These are phyloP conservation scores for Kentomonas sorsogonicus DNA, from an alignment of 208 protist genomes.

Conservation along the genomic window DNA sequence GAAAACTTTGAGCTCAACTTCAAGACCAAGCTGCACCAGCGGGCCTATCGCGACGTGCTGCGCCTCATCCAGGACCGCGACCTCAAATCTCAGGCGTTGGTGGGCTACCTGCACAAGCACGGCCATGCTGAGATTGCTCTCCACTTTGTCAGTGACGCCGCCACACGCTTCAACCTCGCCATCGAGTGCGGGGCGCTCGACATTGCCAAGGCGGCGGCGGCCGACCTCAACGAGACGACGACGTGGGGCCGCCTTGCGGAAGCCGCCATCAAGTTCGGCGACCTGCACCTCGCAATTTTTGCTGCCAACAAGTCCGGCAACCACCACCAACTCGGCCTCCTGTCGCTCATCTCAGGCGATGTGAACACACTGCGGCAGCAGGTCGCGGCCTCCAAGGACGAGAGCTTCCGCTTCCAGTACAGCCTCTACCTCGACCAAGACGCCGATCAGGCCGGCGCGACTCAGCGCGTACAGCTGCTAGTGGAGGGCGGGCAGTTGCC, in stretches of 20 bases:
- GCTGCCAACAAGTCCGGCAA: constrained; percentile 92
- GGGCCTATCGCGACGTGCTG: constrained; percentile 92
- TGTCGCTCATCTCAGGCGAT: constrained; percentile 96
- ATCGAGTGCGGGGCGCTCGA: constrained; percentile 98
- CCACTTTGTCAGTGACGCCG: constrained; percentile 97
- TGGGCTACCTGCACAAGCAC: constrained; percentile 98
- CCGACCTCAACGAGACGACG: constrained; percentile 87
- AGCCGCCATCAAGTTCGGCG: constrained; percentile 92
- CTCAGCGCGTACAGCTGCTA: constrained; percentile 86
- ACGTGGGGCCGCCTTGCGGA: constrained; percentile 92
- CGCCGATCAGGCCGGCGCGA: too few relatives aligned
- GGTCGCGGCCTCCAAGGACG: constrained; percentile 79
- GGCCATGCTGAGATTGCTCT: constrained; percentile 97
- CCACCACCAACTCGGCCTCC: constrained; percentile 90
- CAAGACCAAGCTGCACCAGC: constrained; percentile 93
- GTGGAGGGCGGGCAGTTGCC: constrained; percentile 57
- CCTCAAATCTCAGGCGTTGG: constrained; percentile 95
- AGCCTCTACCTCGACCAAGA: constrained; percentile 92
- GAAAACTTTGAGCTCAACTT: constrained; percentile 95
- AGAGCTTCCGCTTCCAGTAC: constrained; percentile 92
- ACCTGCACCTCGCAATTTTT: constrained; percentile 95
- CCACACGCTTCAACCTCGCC: constrained; percentile 96
- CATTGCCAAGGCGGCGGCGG: constrained; percentile 83
- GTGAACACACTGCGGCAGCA: constrained; percentile 91
- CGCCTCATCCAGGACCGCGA: constrained; percentile 90